Conservation (phyloP, 108 stramenopile species). For the Nitzschia inconspicua region DNA sequence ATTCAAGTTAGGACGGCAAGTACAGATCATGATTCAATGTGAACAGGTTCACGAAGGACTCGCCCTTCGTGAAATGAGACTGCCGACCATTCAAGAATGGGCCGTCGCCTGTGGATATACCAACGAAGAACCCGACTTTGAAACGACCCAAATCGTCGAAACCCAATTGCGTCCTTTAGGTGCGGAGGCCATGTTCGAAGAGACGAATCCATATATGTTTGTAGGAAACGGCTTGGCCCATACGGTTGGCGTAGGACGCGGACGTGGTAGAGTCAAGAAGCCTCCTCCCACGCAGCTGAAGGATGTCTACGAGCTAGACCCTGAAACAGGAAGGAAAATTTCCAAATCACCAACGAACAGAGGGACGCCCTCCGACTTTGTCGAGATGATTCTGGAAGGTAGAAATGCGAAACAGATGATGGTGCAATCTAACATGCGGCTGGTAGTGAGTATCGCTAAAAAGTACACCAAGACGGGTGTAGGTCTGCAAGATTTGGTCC, state of each 20-base stretch:
- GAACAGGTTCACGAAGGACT: slow-evolving; percentile 80
- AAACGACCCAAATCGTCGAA: slow-evolving; percentile 40
- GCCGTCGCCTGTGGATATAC: slow-evolving; percentile 71
- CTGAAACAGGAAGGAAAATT: slow-evolving; percentile 20
- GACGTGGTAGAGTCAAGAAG: slow-evolving; percentile 72
- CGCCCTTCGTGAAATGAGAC: slow-evolving; percentile 31
- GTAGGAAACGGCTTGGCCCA: slow-evolving; percentile 77
- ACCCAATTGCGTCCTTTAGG: slow-evolving; percentile 54
- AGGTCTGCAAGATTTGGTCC: slow-evolving; percentile 78
- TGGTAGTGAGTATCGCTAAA: slow-evolving; percentile 90
- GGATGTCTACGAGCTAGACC: slow-evolving; percentile 52
- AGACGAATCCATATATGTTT: slow-evolving; percentile 74
- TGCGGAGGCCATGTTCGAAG: slow-evolving; percentile 46
- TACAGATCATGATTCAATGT: slow-evolving; percentile 74
- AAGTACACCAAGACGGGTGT: slow-evolving; percentile 86
- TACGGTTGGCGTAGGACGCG: slow-evolving; percentile 64
- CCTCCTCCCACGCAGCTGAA: slow-evolving; percentile 51
- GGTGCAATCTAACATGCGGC: slow-evolving; percentile 91
- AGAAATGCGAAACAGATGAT: slow-evolving; percentile 86
- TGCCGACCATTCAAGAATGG: slow-evolving; percentile 79
- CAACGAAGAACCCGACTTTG: slow-evolving; percentile 11
- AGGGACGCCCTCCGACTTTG: slow-evolving; percentile 65
- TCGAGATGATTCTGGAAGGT: slow-evolving; percentile 70
- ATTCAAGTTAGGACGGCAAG: slow-evolving; percentile 65
- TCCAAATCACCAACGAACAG: slow-evolving; percentile 54